A percentile compares a stretch with the other conserved stretches of the same genome.
Evolutionary conservation across 2,329 filamentous ascomycete species (phyloP).

Genomic region (Pseudofabraea citricarpa): DNA sequence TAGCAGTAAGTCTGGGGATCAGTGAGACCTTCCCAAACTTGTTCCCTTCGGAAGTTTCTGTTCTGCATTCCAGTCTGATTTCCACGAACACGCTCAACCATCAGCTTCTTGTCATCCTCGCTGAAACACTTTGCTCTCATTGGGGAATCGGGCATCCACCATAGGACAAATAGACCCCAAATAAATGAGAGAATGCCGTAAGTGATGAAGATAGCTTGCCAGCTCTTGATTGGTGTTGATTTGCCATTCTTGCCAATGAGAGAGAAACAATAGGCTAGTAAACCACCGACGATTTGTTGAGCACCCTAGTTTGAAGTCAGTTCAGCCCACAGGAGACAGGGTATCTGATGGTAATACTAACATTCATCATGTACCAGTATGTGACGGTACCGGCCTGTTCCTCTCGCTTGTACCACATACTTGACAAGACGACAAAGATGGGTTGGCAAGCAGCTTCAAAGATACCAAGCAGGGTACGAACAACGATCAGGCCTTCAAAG

Average conservation of each 20-base stretch:
- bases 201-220: constrained; percentile 53
- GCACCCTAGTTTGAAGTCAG: constrained; percentile 34
- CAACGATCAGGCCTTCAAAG: constrained; percentile 54
- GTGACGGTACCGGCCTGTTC: constrained; percentile 61
- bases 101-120: constrained; percentile 37
- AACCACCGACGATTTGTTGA: constrained; percentile 57
- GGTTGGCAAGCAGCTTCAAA: constrained; percentile 66
- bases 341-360: too few relatives aligned
- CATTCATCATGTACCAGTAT: constrained; percentile 69
- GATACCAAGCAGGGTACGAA: constrained; percentile 62
- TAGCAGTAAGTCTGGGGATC: constrained; percentile 67
- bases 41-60: constrained; percentile 42
- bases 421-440: constrained; percentile 61
- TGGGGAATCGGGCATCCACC: constrained; percentile 44
- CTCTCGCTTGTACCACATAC: constrained; percentile 67
- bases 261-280: constrained; percentile 57
- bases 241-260: constrained; percentile 42
- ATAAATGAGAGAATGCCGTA: constrained; percentile 39
- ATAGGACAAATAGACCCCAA: constrained; percentile 38
- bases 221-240: constrained; percentile 52
- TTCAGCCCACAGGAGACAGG: constrained; percentile 55
- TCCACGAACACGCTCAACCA: constrained; percentile 47
- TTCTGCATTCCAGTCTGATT: constrained; percentile 55
- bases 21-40: constrained; percentile 45
- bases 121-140: constrained; percentile 39